Base-by-base conservation (phyloP, 2,329 filamentous ascomycete genomes). In the Trichoderma afroharzianum region DNA sequence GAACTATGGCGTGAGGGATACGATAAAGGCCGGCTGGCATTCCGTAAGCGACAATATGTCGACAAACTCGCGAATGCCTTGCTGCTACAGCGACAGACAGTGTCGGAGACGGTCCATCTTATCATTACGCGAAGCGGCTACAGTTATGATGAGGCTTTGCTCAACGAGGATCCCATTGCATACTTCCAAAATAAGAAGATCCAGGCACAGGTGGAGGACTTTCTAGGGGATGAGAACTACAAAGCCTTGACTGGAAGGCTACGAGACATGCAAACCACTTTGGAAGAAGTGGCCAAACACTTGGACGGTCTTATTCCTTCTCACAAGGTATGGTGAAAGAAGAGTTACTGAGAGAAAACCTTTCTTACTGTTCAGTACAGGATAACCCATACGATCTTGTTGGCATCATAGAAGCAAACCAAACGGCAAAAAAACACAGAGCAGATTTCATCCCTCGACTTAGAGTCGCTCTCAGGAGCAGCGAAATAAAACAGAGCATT, bases 401-500 rank as follows among this genome's bases (percentile, higher is more conserved):
- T 4, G 63, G 63, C 4, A 71, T 71, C 5, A 68, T 71, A 58
- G 55, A 71, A 39, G 70, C 70, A 36, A 71, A 71, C 14, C 36
- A 26, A 6, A 11, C 53, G 1, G 53, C 53, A 7, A 36, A 67
- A 6, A 36, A 39, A 24, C 55, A 61, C 15, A 47, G 53, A 12
- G n/a, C 61, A 7, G 70, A 71, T 26, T 47, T 71, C 2, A 32
- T 71, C 2, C 63, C 62, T 12, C 70, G 70, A 2, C 36, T 68
- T 12, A 68, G 39, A 15, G 47, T 71, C 14, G 53, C 64, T 26
- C 32, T 71, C 4, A 71, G 33, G 12, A 68, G 63, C 15, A 68
- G 50, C 53, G 70, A 68, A 3, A 68, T 71, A 30, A 71, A 68
- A 8, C 39, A 71, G 8, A 71, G 63, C 50, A 71, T 71, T 14